phyloP scores from a whole-genome alignment of 371 early-diverging fungal species.

The Mucor circinelloides region DNA sequence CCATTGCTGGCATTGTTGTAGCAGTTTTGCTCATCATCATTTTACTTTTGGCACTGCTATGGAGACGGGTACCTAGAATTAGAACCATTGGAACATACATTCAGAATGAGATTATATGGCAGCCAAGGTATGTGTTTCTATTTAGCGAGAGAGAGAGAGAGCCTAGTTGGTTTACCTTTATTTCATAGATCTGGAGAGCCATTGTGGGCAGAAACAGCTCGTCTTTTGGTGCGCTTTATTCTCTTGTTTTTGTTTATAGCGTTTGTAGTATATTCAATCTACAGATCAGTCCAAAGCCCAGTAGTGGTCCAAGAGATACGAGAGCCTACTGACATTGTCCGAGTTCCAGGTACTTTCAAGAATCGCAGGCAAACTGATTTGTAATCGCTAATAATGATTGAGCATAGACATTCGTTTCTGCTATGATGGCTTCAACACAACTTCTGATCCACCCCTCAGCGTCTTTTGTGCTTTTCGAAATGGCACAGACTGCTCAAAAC shows the following conservation, averaged over 20 bases:
- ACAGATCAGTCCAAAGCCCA: conserved; percentile 15
- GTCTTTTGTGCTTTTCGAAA: conserved; percentile 1
- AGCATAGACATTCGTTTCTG: conserved; percentile 38
- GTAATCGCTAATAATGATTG: background rate
- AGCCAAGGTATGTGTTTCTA: conserved; percentile 22
- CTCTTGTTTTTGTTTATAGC: conserved; percentile 14
- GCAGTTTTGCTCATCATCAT: conserved; percentile 6
- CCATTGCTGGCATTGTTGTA: conserved; percentile 20
- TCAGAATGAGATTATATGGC: conserved; percentile 35
- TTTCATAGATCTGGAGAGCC: conserved; percentile 35
- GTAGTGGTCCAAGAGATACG: conserved; percentile 19
- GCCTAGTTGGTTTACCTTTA: background rate
- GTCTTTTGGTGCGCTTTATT: conserved; percentile 25
- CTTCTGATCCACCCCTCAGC: background rate
- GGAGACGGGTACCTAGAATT: conserved; percentile 9
- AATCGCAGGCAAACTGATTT: background rate
- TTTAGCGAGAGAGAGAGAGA: background rate
- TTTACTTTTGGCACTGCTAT: conserved; percentile 12
- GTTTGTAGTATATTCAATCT: conserved; percentile 11
- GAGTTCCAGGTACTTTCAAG: conserved; percentile 34
- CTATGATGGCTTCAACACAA: conserved; percentile 24
- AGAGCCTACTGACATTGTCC: background rate
- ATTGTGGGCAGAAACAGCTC: conserved; percentile 35
- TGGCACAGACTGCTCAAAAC: background rate
- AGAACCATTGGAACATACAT: conserved; percentile 9